Percentiles rank a stretch among this genome's conserved stretches.
These are phyloP conservation scores for Didymella arachidicola DNA, from an alignment of 2,329 filamentous ascomycete genomes.

Conservation along the genomic window DNA sequence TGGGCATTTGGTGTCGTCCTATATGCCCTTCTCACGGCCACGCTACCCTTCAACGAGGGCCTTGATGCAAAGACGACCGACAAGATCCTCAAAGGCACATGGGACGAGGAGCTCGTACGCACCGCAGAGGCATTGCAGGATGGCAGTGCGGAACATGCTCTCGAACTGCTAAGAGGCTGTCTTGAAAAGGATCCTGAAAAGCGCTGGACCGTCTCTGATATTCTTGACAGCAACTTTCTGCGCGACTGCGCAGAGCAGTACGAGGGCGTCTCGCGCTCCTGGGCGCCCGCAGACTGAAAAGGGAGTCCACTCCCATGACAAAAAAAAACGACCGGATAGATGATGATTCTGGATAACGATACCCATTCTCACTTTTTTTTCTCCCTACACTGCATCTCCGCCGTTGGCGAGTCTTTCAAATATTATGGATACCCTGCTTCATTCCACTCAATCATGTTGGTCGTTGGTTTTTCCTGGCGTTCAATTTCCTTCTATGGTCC, in stretches of 20 bases:
- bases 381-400: conserved; percentile 3
- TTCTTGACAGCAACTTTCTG: conserved; percentile 65
- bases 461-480: conserved; percentile 5
- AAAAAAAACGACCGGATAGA: conserved; percentile 5
- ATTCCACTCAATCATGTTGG: conserved; percentile 15
- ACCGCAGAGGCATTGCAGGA: conserved; percentile 51
- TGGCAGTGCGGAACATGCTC: conserved; percentile 53
- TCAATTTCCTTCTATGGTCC: background rate
- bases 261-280: conserved; percentile 41
- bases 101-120: conserved; percentile 62
- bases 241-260: conserved; percentile 41
- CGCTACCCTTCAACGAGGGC: conserved; percentile 67
- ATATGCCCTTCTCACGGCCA: conserved; percentile 67
- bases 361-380: conserved; percentile 16
- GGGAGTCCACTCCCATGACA: background rate
- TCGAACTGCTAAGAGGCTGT: conserved; percentile 67
- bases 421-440: conserved; percentile 36
- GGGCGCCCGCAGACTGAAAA: conserved; percentile 35
- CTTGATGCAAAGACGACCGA: conserved; percentile 66
- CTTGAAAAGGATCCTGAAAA: conserved; percentile 63
- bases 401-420: background rate
- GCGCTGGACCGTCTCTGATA: conserved; percentile 65
- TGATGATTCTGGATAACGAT: conserved; percentile 39
- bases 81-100: conserved; percentile 67
- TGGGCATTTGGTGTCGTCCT: conserved; percentile 73